Percentiles rank a stretch among this genome's conserved stretches.
phyloP scores from a whole-genome alignment of 2,329 filamentous ascomycete genomes.

The Fusarium sp. region DNA sequence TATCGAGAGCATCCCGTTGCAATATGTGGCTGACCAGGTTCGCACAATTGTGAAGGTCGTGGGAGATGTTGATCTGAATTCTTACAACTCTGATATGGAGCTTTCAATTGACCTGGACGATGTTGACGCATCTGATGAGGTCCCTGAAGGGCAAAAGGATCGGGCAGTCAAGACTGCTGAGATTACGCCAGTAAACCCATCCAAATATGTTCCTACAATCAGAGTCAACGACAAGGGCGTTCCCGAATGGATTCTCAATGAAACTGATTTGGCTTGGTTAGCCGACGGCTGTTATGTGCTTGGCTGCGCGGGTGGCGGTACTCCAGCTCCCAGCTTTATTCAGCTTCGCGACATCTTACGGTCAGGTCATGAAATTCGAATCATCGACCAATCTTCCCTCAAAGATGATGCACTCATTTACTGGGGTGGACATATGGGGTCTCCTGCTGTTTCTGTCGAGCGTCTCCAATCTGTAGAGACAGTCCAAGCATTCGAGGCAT shows the following conservation, averaged over 20 bases:
- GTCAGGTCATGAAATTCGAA: not conserved
- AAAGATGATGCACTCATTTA: not conserved
- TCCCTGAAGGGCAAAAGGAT: not conserved
- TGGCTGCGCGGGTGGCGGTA: conserved; percentile 5
- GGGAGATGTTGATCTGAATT: not conserved
- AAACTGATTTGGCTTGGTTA: conserved; percentile 3
- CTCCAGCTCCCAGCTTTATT: not conserved
- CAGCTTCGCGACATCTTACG: not conserved
- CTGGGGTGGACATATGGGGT: conserved; percentile 25
- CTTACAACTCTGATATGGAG: not conserved
- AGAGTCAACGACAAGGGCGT: not conserved
- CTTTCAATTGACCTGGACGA: not conserved
- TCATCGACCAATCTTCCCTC: not conserved
- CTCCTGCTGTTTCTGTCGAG: conserved; percentile 29
- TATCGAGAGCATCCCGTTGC: not conserved
- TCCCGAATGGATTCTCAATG: not conserved
- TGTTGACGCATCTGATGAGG: not conserved
- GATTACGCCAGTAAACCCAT: fast-evolving
- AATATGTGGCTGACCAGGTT: conserved; percentile 6
- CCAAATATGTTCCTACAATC: not conserved
- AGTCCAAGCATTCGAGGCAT: conserved; percentile 7
- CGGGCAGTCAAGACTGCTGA: not conserved
- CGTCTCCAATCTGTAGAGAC: conserved; percentile 14
- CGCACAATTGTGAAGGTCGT: conserved; percentile 3
- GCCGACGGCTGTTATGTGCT: conserved; percentile 2